These are phyloP conservation scores for Sparassis latifolia DNA, from an alignment of 1,284 basidiomycete genomes.

Conservation along the genomic window DNA sequence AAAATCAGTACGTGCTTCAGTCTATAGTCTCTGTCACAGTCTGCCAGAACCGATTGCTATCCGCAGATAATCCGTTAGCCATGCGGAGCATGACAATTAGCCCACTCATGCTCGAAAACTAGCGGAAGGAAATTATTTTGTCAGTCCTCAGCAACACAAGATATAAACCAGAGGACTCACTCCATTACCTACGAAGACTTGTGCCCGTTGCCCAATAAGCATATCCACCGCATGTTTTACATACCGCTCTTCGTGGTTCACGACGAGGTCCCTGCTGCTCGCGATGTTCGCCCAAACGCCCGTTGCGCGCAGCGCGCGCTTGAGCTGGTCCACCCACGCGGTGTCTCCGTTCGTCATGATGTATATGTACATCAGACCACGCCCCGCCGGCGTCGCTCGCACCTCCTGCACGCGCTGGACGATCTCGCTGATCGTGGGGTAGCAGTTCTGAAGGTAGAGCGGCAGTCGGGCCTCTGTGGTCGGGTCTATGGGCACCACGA, in stretches of 20 bases:
- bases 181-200: constrained; percentile 41
- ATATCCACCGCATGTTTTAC: constrained; percentile 37
- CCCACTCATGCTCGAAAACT: constrained; percentile 56
- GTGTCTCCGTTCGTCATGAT: constrained; percentile 32
- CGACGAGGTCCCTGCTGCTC: constrained; percentile 30
- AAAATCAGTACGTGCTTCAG: too few species aligned
- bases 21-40: background rate
- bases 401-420: constrained; percentile 29
- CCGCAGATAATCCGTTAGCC: constrained; percentile 34
- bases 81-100: constrained; percentile 52
- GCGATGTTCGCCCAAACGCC: constrained; percentile 19
- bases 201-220: constrained; percentile 35
- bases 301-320: constrained; percentile 14
- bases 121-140: constrained; percentile 1
- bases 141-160: background rate
- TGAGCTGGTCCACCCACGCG: constrained; percentile 25
- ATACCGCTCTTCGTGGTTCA: constrained; percentile 33
- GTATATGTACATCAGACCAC: constrained; percentile 24
- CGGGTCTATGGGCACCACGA: constrained; percentile 23
- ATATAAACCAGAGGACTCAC: constrained; percentile 22
- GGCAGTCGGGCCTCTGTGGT: constrained; percentile 18
- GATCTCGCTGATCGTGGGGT: constrained; percentile 35
- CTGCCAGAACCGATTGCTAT: constrained; percentile 39
- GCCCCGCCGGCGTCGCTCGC: constrained; percentile 14
- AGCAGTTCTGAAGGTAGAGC: constrained; percentile 33